phyloP scores from a whole-genome alignment of 192 early-diverging fungal species.

The Allomyces javanicus region DNA sequence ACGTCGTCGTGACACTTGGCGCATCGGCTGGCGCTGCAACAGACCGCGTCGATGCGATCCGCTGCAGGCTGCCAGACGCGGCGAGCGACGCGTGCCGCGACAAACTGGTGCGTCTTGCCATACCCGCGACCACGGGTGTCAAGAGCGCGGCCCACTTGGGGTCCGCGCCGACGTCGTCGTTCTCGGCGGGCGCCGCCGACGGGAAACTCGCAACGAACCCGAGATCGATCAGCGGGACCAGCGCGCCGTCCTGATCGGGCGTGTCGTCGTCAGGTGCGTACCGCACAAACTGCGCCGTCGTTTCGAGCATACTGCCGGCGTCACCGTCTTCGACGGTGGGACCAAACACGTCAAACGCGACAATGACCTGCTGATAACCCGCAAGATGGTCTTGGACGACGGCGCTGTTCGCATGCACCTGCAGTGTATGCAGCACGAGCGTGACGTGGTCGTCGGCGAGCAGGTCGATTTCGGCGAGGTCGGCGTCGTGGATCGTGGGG shows the following conservation, averaged over 20 bases:
- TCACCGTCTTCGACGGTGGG: not conserved
- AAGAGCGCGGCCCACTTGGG: too few species aligned
- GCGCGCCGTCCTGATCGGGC: not conserved
- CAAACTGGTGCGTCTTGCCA: too few species aligned
- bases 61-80: too few species aligned
- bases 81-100: too few species aligned
- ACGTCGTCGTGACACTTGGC: too few species aligned
- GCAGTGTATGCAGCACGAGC: not conserved
- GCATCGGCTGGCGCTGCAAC: too few species aligned
- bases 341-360: not conserved
- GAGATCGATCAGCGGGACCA: not conserved
- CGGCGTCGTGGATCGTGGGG: not conserved
- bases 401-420: not conserved
- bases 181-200: not conserved
- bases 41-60: too few species aligned
- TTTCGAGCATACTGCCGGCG: not conserved
- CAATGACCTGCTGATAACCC: not conserved
- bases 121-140: too few species aligned
- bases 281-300: not conserved
- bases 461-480: not conserved
- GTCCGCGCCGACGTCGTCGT: not conserved
- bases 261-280: not conserved
- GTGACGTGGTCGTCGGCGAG: not conserved
- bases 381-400: not conserved
- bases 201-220: not conserved